These are phyloP conservation scores for Atkinsonella texensis DNA, from an alignment of 2,329 filamentous ascomycete species.

Conservation along the genomic window DNA sequence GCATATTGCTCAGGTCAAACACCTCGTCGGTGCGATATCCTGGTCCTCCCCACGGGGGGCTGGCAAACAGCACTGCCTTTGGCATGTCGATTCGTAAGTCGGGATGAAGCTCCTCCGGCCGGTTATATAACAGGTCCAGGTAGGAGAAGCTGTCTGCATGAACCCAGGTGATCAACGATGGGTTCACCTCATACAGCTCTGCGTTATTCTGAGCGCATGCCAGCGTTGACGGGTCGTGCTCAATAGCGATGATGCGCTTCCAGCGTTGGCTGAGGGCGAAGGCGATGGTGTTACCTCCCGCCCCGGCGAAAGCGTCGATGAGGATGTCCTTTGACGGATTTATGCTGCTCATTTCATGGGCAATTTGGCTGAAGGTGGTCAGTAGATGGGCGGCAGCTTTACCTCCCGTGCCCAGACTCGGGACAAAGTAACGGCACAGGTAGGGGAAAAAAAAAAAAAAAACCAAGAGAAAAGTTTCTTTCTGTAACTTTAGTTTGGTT, in stretches of 20 bases:
- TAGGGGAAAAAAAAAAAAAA: not conserved
- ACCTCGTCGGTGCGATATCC: constrained; percentile 49
- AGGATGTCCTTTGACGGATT: constrained; percentile 49
- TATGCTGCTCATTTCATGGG: constrained; percentile 52
- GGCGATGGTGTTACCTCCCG: constrained; percentile 90
- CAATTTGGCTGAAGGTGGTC: constrained; percentile 50
- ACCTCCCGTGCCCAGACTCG: too few species aligned
- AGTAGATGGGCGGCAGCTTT: not conserved
- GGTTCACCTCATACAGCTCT: constrained; percentile 64
- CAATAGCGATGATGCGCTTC: constrained; percentile 77
- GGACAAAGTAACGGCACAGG: not conserved
- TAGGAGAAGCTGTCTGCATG: constrained; percentile 76
- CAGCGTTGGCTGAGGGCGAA: constrained; percentile 73
- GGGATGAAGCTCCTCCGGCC: constrained; percentile 24
- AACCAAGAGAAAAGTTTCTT: not conserved
- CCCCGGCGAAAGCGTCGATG: constrained; percentile 83
- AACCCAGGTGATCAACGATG: constrained; percentile 68
- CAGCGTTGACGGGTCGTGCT: constrained; percentile 68
- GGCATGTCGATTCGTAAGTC: constrained; percentile 28
- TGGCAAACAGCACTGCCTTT: constrained; percentile 40
- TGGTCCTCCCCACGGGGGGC: constrained; percentile 49
- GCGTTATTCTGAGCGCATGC: constrained; percentile 91
- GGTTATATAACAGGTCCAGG: constrained; percentile 34
- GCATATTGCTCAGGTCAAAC: constrained; percentile 77
- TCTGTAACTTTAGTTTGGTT: not conserved